These are phyloP conservation scores for Cladosporium sp. DNA, from an alignment of 2,329 filamentous ascomycete genomes.

Conservation along the genomic window DNA sequence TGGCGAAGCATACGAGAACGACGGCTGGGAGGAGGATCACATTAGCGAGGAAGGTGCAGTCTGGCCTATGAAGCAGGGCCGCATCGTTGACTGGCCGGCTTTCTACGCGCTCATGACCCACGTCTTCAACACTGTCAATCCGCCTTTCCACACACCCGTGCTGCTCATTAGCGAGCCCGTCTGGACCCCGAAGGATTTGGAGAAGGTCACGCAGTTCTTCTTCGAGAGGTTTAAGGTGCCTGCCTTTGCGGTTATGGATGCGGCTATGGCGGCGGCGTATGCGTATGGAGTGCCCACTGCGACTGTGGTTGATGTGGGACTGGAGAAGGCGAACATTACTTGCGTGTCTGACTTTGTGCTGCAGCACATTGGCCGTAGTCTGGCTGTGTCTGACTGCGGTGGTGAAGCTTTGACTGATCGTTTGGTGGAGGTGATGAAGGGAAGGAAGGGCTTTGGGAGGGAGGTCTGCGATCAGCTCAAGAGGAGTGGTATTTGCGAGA, in stretches of 20 bases:
- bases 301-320: slow-evolving; percentile 88
- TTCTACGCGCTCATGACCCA: slow-evolving; percentile 93
- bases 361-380: slow-evolving; percentile 65
- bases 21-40: slow-evolving; percentile 82
- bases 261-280: slow-evolving; percentile 75
- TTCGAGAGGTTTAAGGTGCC: slow-evolving; percentile 98
- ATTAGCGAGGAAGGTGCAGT: slow-evolving; percentile 86
- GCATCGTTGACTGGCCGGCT: slow-evolving; percentile 85
- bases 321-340: slow-evolving; percentile 88
- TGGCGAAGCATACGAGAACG: slow-evolving; percentile 55
- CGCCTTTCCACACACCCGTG: slow-evolving; percentile 91
- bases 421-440: slow-evolving; percentile 64
- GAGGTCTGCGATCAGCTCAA: slow-evolving; percentile 69
- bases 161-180: slow-evolving; percentile 85
- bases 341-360: slow-evolving; percentile 82
- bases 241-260: slow-evolving; percentile 85
- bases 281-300: slow-evolving; percentile 81
- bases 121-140: slow-evolving; percentile 84
- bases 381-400: slow-evolving; percentile 68
- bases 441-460: slow-evolving; percentile 56
- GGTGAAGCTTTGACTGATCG: slow-evolving; percentile 83
- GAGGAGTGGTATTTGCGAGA: slow-evolving; percentile 62
- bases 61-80: slow-evolving; percentile 79
- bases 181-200: slow-evolving; percentile 86
- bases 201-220: slow-evolving; percentile 86